Percentiles rank a stretch among this genome's conserved stretches.
Evolutionary conservation across 108 stramenopile species (phyloP).

Genomic region (Parmales sp.): DNA sequence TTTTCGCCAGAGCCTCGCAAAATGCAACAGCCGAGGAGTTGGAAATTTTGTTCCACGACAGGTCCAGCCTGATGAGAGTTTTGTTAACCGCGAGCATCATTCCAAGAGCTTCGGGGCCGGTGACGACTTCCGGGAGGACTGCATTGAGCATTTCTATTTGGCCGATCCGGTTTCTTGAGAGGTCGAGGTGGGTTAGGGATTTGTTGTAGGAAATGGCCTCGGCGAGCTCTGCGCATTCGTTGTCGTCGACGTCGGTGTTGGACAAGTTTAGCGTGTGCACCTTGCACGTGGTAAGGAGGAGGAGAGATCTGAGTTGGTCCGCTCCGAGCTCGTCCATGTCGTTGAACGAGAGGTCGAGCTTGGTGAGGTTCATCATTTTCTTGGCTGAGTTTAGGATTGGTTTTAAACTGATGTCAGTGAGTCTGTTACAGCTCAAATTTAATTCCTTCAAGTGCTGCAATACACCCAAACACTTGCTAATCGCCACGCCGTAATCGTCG

Average conservation of each 20-base stretch:
- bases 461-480: neutral
- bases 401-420: constrained; percentile 16
- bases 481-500: neutral
- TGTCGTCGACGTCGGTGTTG: constrained; percentile 24
- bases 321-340: constrained; percentile 14
- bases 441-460: neutral
- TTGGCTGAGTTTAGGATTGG: constrained; percentile 5
- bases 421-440: constrained; percentile 11
- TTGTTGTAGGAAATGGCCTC: neutral
- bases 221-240: constrained; percentile 16
- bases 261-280: neutral
- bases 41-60: constrained; percentile 12
- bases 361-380: neutral
- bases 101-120: constrained; percentile 20
- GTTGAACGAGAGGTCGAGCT: constrained; percentile 14
- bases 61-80: neutral
- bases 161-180: constrained; percentile 22
- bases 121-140: constrained; percentile 13
- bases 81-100: constrained; percentile 1
- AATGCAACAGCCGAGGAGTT: neutral
- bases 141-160: constrained; percentile 16
- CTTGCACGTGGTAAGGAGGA: neutral
- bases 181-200: neutral
- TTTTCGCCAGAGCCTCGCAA: neutral
- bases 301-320: neutral